A percentile compares a stretch with the other conserved stretches of the same genome.
Conservation (phyloP, 305 asterid genomes). For the Salvia sclarea region DNA sequence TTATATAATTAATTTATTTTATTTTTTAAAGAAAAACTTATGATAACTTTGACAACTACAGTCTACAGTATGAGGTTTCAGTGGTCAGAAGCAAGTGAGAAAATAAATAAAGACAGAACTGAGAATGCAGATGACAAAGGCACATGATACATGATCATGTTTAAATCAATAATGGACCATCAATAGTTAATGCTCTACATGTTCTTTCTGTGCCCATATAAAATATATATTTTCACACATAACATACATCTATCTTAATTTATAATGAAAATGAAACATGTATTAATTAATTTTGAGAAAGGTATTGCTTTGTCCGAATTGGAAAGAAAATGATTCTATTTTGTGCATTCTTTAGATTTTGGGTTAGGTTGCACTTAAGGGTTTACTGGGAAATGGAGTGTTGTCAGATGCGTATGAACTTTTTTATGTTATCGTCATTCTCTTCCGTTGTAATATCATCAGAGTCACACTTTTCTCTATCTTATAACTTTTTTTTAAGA, state of each 20-base stretch:
- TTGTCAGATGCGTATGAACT: no score
- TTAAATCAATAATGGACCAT: conserved; percentile 41
- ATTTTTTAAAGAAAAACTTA: background rate
- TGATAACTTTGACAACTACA: conserved; percentile 5
- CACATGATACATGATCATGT: conserved; percentile 34
- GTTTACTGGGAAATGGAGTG: no score
- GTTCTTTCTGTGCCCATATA: conserved; percentile 16
- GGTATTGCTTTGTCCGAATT: background rate
- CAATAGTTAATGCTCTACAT: conserved; percentile 24
- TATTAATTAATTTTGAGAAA: background rate
- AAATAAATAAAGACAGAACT: conserved; percentile 2
- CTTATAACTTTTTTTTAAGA: no score
- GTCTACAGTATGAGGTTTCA: background rate
- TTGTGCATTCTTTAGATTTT: background rate
- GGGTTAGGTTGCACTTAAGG: background rate
- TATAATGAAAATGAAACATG: background rate
- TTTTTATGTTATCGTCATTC: no score
- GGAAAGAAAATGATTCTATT: no score
- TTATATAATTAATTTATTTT: no score
- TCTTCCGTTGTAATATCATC: no score
- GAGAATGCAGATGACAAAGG: conserved; percentile 31
- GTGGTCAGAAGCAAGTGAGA: conserved; percentile 11
- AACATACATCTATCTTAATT: background rate
- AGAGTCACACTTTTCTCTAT: no score
- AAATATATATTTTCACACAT: background rate